Conservation (phyloP, 805 yeast species). For the Metschnikowia arizonensis region DNA sequence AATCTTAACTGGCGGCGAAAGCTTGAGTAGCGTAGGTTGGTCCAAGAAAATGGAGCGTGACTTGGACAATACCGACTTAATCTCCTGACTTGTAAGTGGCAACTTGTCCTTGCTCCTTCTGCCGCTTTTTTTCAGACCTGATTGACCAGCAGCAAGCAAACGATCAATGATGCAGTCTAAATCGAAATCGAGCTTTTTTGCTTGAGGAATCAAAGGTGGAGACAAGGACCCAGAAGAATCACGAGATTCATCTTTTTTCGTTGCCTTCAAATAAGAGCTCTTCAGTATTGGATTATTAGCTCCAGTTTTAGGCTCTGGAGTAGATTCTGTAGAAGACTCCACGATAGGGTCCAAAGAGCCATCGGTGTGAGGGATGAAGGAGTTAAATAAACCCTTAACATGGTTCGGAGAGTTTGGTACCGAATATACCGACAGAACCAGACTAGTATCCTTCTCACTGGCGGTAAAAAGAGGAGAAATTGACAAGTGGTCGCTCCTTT, state of each 20-base stretch:
- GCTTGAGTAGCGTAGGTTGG: slow-evolving; percentile 61
- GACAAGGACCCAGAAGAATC: slow-evolving; percentile 20
- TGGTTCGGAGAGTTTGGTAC: slow-evolving; percentile 13
- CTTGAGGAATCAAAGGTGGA: slow-evolving; percentile 21
- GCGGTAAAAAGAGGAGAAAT: slow-evolving; percentile 37
- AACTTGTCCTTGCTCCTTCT: slow-evolving; percentile 41
- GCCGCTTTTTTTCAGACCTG: slow-evolving; percentile 16
- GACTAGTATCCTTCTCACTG: slow-evolving; percentile 31
- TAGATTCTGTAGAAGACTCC: slow-evolving; percentile 20
- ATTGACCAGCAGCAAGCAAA: slow-evolving; percentile 48
- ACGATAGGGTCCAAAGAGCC: slow-evolving; percentile 22
- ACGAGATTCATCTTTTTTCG: slow-evolving; percentile 1
- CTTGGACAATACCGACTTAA: slow-evolving; percentile 53
- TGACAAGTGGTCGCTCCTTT: slow-evolving; percentile 29
- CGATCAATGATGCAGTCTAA: slow-evolving; percentile 62
- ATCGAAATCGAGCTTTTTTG: slow-evolving; percentile 37
- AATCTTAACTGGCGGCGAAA: slow-evolving; percentile 76
- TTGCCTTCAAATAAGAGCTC: slow-evolving; percentile 3
- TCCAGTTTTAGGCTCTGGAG: slow-evolving; percentile 15
- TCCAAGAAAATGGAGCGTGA: slow-evolving; percentile 56
- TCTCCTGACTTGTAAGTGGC: slow-evolving; percentile 48
- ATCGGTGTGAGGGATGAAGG: slow-evolving; percentile 8
- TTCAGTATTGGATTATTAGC: slow-evolving; percentile 9
- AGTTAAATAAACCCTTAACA: slow-evolving; percentile 5
- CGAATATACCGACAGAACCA: slow-evolving; percentile 36